These are phyloP conservation scores for Xylaria sp. DNA, from an alignment of 2,329 filamentous ascomycete genomes.

Conservation along the genomic window DNA sequence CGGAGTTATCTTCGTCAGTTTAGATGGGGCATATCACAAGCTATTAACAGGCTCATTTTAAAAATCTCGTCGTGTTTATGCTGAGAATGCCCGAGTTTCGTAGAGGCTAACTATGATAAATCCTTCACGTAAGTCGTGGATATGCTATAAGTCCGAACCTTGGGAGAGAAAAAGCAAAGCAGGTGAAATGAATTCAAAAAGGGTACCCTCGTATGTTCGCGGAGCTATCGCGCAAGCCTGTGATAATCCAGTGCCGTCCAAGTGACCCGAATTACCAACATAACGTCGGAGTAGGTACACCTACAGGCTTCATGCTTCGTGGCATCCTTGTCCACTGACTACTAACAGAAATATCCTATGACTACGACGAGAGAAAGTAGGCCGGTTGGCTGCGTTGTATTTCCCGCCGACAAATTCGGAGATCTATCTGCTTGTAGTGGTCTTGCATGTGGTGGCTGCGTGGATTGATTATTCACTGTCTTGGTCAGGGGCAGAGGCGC, in stretches of 20 bases:
- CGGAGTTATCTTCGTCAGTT: neutral
- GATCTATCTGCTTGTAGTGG: constrained; percentile 1
- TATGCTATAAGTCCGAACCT: neutral
- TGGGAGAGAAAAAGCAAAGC: neutral
- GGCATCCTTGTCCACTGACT: neutral
- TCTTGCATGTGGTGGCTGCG: neutral
- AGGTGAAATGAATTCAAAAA: neutral
- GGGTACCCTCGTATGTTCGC: neutral
- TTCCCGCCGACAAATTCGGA: neutral
- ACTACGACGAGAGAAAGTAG: neutral
- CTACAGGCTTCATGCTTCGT: neutral
- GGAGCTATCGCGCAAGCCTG: neutral
- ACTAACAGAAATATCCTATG: neutral
- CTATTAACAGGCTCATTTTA: neutral
- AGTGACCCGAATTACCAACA: neutral
- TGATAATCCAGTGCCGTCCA: neutral
- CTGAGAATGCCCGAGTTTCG: neutral
- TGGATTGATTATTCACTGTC: neutral
- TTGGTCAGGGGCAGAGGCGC: constrained; percentile 3
- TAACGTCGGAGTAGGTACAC: neutral
- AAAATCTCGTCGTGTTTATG: neutral
- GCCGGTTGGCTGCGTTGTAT: neutral
- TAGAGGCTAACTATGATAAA: neutral
- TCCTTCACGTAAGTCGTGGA: neutral
- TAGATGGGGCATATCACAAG: neutral